phyloP scores from a whole-genome alignment of 208 protist species.

The Acanthamoeba royreba region DNA sequence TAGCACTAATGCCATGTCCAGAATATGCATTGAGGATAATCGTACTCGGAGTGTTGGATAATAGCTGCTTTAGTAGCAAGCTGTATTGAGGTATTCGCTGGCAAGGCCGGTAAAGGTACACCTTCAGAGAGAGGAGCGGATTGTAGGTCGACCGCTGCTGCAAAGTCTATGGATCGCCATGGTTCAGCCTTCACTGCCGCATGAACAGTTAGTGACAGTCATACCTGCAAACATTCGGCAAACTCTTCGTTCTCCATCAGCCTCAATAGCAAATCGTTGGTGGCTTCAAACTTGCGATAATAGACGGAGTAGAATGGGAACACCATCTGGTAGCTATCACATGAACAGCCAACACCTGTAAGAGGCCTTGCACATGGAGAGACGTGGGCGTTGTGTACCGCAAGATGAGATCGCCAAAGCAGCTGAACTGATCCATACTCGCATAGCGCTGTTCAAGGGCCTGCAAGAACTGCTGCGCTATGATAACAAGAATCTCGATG shows the following conservation, averaged over 20 bases:
- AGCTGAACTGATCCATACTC: not conserved
- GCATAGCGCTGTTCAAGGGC: not conserved
- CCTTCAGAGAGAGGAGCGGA: not conserved
- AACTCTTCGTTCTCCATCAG: conserved; percentile 2
- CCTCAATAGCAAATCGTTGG: not conserved
- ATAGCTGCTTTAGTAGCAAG: not conserved
- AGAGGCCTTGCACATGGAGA: not conserved
- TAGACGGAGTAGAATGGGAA: not conserved
- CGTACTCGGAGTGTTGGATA: not conserved
- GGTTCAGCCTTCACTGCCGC: not conserved
- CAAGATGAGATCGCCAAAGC: not conserved
- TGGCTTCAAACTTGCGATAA: not conserved
- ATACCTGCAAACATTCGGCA: not conserved
- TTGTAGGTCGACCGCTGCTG: not conserved
- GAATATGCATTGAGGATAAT: not conserved
- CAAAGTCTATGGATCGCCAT: not conserved
- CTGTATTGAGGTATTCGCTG: not conserved
- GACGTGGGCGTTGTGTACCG: not conserved
- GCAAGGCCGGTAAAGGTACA: not conserved
- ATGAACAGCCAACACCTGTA: not conserved
- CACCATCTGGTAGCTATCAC: not conserved
- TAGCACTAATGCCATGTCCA: not conserved
- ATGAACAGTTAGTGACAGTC: not conserved
- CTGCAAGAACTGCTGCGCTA: not conserved
- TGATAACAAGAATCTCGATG: not conserved